Percentiles rank a stretch among this genome's conserved stretches.
phyloP scores from a whole-genome alignment of 495 filamentous ascomycete species.

The Aspergillus sclerotioniger region DNA sequence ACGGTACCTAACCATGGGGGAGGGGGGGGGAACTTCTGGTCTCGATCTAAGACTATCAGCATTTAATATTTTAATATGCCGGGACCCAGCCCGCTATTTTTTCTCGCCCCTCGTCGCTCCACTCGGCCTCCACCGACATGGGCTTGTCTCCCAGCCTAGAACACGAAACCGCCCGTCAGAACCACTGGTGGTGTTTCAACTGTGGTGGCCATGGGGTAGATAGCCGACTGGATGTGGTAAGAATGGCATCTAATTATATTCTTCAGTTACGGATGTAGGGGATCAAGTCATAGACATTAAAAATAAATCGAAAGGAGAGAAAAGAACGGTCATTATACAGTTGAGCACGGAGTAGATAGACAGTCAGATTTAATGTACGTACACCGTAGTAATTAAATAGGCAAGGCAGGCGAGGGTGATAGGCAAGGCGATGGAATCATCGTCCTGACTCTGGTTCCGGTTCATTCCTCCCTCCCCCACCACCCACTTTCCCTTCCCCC shows the following conservation, averaged over 20 bases:
- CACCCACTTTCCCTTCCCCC: no score
- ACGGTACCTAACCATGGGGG: no score
- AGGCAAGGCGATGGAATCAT: background rate
- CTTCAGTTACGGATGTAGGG: no score
- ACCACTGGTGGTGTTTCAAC: constrained; percentile 16
- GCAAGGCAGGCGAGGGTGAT: background rate
- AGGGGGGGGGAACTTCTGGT: no score
- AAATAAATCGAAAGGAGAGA: background rate
- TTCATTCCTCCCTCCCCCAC: no score
- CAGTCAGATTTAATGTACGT: no score
- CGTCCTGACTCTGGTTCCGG: background rate
- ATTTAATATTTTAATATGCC: no score
- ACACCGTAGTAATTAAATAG: background rate
- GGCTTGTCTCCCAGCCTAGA: constrained; percentile 11
- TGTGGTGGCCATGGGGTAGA: constrained; percentile 7
- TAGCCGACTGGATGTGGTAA: background rate
- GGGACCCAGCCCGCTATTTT: background rate
- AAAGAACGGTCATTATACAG: background rate
- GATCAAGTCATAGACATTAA: background rate
- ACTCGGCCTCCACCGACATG: background rate
- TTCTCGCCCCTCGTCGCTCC: constrained; percentile 5
- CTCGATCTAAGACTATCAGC: no score
- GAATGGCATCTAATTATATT: background rate
- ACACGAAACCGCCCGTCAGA: constrained; percentile 25
- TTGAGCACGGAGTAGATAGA: no score